Conservation (phyloP, 768 basidiomycete genomes). For the Rhodosporidiobolus odoratus region DNA sequence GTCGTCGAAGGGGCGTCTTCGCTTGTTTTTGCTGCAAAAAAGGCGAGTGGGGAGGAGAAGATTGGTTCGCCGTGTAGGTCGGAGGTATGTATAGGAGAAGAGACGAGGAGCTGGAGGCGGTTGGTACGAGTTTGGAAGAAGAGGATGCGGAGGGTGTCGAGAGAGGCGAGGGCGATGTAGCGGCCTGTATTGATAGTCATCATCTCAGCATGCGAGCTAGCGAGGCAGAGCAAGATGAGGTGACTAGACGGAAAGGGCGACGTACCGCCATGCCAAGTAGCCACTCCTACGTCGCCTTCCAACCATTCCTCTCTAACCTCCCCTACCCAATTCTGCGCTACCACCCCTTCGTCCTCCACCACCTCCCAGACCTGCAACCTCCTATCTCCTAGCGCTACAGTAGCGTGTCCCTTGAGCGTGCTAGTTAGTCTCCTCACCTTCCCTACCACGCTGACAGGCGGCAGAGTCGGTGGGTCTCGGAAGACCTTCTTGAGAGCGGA, state of each 20-base stretch:
- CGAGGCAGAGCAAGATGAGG: background rate
- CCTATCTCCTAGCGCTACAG: background rate
- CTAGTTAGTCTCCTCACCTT: background rate
- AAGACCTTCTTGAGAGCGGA: background rate
- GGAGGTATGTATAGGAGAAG: background rate
- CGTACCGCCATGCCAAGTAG: constrained; percentile 24
- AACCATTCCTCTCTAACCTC: background rate
- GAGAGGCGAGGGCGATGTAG: background rate
- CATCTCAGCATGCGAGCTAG: too few species aligned
- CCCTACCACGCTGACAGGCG: constrained; percentile 12
- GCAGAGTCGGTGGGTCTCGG: background rate
- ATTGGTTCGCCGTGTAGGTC: background rate
- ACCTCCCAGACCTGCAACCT: constrained; percentile 29
- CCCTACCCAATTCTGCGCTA: background rate
- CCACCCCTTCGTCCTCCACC: background rate
- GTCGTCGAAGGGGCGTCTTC: constrained; percentile 7
- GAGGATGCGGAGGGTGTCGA: constrained; percentile 2
- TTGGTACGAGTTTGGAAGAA: background rate
- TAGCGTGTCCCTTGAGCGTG: background rate
- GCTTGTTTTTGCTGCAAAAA: constrained; percentile 11
- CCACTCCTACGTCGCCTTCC: background rate
- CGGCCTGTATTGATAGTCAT: background rate
- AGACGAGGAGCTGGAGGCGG: constrained; percentile 2
- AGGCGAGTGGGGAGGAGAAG: background rate
- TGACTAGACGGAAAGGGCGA: background rate